These are phyloP conservation scores for Cladosporium halotolerans DNA, from an alignment of 2,329 filamentous ascomycete genomes.

Conservation along the genomic window DNA sequence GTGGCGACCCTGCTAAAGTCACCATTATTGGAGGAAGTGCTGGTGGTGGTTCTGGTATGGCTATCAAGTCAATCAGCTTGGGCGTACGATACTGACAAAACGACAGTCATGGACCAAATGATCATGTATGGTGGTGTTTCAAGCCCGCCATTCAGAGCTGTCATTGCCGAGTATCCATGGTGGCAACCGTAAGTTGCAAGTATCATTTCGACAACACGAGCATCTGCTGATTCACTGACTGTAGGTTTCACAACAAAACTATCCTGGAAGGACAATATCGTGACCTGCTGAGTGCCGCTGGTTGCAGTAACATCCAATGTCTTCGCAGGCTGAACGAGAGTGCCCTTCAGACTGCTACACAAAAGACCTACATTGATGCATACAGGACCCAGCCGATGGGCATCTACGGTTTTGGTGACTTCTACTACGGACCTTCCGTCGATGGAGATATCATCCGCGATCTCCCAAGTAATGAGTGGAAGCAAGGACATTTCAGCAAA, in stretches of 20 bases:
- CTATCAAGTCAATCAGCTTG: background rate
- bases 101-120: slow-evolving; percentile 10
- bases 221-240: background rate
- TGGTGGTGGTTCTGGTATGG: slow-evolving; percentile 22
- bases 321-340: slow-evolving; percentile 17
- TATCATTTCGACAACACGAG: background rate
- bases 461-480: slow-evolving; percentile 30
- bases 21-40: slow-evolving; percentile 24
- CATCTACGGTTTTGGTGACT: slow-evolving; percentile 36
- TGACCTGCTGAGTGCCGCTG: slow-evolving; percentile 13
- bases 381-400: background rate
- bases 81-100: slow-evolving; percentile 16
- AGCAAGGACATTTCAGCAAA: slow-evolving; percentile 29
- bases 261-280: slow-evolving; percentile 28
- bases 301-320: slow-evolving; percentile 27
- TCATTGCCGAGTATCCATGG: slow-evolving; percentile 35
- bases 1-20: slow-evolving; percentile 22
- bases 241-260: slow-evolving; percentile 18
- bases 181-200: slow-evolving; percentile 24
- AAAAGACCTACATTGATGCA: slow-evolving; percentile 3
- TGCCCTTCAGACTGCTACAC: background rate
- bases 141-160: slow-evolving; percentile 37
- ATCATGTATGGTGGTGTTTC: slow-evolving; percentile 11
- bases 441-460: slow-evolving; percentile 35
- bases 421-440: slow-evolving; percentile 37